Conservation (phyloP, 2,329 filamentous ascomycete species). For the Madurella mycetomatis region DNA sequence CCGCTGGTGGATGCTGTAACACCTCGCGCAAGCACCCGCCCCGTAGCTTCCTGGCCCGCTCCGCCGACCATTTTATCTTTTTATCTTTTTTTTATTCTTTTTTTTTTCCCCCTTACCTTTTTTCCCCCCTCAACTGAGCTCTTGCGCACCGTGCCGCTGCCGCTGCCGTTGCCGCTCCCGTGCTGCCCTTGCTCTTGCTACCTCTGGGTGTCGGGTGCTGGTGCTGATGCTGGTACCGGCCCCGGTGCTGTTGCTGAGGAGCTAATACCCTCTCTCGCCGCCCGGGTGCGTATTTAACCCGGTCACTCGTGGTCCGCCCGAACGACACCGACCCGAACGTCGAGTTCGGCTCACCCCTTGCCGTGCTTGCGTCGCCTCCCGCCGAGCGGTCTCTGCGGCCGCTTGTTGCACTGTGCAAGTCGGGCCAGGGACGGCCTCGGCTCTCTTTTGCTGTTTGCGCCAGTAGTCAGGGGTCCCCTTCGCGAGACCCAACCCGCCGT, state of each 20-base stretch:
- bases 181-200: conserved; percentile 9
- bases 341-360: conserved; percentile 19
- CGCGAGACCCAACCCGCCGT: conserved; percentile 38
- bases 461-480: conserved; percentile 30
- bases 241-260: background rate
- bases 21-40: conserved; percentile 25
- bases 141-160: background rate
- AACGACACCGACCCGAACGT: conserved; percentile 15
- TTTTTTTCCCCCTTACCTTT: background rate
- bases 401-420: conserved; percentile 22
- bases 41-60: conserved; percentile 1
- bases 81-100: background rate
- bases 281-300: conserved; percentile 20
- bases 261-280: conserved; percentile 2
- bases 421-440: conserved; percentile 20
- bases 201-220: background rate
- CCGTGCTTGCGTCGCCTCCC: conserved; percentile 20
- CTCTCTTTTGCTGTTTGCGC: conserved; percentile 14
- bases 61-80: conserved; percentile 1
- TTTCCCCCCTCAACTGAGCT: background rate
- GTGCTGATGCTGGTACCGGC: conserved; percentile 2
- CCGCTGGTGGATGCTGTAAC: conserved; percentile 26
- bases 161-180: background rate
- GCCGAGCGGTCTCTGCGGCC: conserved; percentile 23
- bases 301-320: conserved; percentile 17